These are phyloP conservation scores for Xylaria sp. DNA, from an alignment of 2,329 filamentous ascomycete genomes.

Conservation along the genomic window DNA sequence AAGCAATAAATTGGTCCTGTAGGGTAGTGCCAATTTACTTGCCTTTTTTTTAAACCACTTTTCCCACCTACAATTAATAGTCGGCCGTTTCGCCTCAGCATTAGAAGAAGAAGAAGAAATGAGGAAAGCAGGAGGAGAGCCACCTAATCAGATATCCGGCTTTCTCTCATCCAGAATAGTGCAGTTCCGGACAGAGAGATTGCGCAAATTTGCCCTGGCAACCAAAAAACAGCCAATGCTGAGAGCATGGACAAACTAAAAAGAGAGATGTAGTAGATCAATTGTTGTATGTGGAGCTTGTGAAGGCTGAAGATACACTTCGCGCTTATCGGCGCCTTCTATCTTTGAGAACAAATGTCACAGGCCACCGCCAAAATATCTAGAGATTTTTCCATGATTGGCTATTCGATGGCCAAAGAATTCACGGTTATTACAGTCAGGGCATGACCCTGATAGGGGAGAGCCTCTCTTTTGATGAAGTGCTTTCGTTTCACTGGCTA, in stretches of 20 bases:
- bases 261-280: too few relatives aligned
- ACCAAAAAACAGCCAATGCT: too few relatives aligned
- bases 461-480: not conserved
- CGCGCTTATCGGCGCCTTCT: conserved; percentile 18
- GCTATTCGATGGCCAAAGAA: conserved; percentile 4
- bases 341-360: not conserved
- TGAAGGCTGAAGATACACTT: conserved; percentile 23
- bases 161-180: conserved; percentile 5
- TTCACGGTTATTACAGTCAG: conserved; percentile 7
- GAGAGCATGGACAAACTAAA: too few relatives aligned
- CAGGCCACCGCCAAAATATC: not conserved
- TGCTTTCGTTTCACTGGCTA: conserved; percentile 8
- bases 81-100: too few relatives aligned
- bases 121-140: too few relatives aligned
- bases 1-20: too few relatives aligned
- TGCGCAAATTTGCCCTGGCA: not conserved
- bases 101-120: too few relatives aligned
- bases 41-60: too few relatives aligned
- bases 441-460: conserved; percentile 4
- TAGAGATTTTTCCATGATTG: conserved; percentile 16
- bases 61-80: too few relatives aligned
- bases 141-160: conserved; percentile 5
- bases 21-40: too few relatives aligned
- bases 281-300: conserved; percentile 23
- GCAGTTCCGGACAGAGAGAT: not conserved